Conservation (phyloP, 148 eudicot species). For the Vaccinium darrowii region DNA sequence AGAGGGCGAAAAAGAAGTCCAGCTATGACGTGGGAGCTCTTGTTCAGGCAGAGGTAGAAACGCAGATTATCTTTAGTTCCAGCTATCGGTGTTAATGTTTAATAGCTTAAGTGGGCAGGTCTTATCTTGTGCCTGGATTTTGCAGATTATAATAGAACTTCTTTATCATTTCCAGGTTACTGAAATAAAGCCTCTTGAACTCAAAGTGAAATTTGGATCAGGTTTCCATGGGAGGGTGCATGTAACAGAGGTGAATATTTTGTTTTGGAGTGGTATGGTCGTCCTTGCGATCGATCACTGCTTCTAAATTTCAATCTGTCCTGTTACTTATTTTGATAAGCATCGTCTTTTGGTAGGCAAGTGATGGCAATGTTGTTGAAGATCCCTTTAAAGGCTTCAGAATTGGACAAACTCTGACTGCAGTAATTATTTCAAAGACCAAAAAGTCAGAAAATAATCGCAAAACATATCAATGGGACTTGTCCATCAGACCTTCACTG, state of each 20-base stretch:
- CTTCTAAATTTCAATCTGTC: slow-evolving; percentile 10
- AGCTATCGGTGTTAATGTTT: neutral
- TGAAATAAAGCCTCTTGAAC: slow-evolving; percentile 84
- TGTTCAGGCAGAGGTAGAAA: slow-evolving; percentile 70
- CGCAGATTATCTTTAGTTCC: neutral
- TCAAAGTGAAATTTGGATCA: slow-evolving; percentile 80
- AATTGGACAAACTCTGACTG: slow-evolving; percentile 79
- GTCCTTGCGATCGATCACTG: neutral
- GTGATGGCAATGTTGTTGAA: slow-evolving; percentile 53
- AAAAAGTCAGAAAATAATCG: slow-evolving; percentile 35
- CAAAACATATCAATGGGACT: slow-evolving; percentile 58
- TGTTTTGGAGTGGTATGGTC: neutral
- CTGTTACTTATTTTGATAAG: neutral
- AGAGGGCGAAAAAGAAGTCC: slow-evolving; percentile 69
- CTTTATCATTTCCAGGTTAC: slow-evolving; percentile 45
- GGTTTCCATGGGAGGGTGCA: slow-evolving; percentile 78
- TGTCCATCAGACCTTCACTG: slow-evolving; percentile 75
- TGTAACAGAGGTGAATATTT: slow-evolving; percentile 68
- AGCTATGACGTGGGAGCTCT: slow-evolving; percentile 71
- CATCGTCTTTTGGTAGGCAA: slow-evolving; percentile 34
- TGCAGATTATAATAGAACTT: neutral
- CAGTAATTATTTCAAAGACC: slow-evolving; percentile 64
- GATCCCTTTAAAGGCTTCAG: slow-evolving; percentile 61
- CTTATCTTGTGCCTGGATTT: slow-evolving; percentile 10
- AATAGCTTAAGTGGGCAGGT: neutral